Evolutionary conservation across 345 rosid species (phyloP).

Genomic region (Linum usitatissimum): DNA sequence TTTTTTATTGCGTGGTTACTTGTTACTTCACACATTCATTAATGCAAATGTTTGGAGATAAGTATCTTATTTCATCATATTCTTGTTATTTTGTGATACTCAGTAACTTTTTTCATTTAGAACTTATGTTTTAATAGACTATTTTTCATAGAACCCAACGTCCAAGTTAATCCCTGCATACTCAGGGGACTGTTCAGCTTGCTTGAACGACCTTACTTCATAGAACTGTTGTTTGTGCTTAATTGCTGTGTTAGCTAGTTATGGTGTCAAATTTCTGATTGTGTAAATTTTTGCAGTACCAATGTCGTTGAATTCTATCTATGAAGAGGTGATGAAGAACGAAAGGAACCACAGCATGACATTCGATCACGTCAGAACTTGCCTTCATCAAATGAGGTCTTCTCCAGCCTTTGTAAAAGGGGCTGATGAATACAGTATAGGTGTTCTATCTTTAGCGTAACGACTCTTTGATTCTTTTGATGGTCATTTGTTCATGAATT

Average conservation of each 20-base stretch:
- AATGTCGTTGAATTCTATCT: conserved; percentile 51
- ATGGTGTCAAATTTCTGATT: conserved; percentile 8
- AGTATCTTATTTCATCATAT: not conserved
- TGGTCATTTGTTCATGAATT: not conserved
- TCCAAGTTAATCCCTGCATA: no score
- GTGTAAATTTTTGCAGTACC: conserved; percentile 42
- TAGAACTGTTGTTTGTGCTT: no score
- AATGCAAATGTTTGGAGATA: not conserved
- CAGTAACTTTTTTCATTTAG: not conserved
- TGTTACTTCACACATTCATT: not conserved
- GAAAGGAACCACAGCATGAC: conserved; percentile 67
- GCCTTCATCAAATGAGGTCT: conserved; percentile 45
- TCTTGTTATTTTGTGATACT: not conserved
- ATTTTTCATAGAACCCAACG: no score
- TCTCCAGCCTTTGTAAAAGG: conserved; percentile 32
- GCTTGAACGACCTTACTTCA: no score
- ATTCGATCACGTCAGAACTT: conserved; percentile 54
- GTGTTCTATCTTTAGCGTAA: conserved; percentile 26
- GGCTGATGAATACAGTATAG: conserved; percentile 38
- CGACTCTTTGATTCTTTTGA: not conserved
- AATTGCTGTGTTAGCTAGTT: no score
- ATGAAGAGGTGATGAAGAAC: conserved; percentile 69
- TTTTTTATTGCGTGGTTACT: conserved; percentile 12
- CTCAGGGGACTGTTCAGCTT: no score
- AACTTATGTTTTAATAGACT: no score